These are phyloP conservation scores for Lactarius evosmus DNA, from an alignment of 768 basidiomycete genomes.

Conservation along the genomic window DNA sequence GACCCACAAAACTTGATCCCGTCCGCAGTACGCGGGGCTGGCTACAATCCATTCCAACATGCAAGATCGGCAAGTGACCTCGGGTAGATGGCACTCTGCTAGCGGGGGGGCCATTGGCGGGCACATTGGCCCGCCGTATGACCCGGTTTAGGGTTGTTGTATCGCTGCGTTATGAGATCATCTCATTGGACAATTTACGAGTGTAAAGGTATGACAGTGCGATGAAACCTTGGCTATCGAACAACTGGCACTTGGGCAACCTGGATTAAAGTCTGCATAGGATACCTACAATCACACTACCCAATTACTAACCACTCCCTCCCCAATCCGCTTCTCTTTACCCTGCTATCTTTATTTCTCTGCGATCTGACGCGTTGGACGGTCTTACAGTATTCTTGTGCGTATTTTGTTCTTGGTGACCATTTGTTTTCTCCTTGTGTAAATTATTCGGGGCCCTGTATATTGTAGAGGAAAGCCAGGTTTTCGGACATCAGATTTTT, in stretches of 20 bases:
- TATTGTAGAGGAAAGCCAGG: neutral
- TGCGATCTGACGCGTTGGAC: slow-evolving; percentile 5
- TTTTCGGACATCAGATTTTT: neutral
- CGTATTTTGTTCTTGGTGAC: neutral
- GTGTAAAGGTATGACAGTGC: neutral
- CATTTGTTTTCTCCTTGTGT: slow-evolving; percentile 3
- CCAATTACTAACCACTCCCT: neutral
- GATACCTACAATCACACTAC: neutral
- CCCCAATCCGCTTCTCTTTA: neutral
- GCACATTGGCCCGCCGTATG: neutral
- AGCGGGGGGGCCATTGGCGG: neutral
- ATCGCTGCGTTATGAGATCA: neutral
- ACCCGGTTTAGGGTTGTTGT: neutral
- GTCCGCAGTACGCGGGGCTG: slow-evolving; percentile 21
- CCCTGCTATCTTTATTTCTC: slow-evolving; percentile 5
- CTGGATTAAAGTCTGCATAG: neutral
- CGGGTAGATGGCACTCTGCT: neutral
- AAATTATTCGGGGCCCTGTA: slow-evolving; percentile 7
- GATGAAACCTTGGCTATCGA: neutral
- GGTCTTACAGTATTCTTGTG: slow-evolving; percentile 2
- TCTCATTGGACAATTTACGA: neutral
- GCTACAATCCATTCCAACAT: slow-evolving; percentile 26
- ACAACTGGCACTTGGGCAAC: neutral
- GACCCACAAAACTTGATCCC: slow-evolving; percentile 25
- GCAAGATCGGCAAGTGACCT: slow-evolving; percentile 13